Base-by-base conservation (phyloP, 257 asterid species). In the Jacaranda copaia region DNA sequence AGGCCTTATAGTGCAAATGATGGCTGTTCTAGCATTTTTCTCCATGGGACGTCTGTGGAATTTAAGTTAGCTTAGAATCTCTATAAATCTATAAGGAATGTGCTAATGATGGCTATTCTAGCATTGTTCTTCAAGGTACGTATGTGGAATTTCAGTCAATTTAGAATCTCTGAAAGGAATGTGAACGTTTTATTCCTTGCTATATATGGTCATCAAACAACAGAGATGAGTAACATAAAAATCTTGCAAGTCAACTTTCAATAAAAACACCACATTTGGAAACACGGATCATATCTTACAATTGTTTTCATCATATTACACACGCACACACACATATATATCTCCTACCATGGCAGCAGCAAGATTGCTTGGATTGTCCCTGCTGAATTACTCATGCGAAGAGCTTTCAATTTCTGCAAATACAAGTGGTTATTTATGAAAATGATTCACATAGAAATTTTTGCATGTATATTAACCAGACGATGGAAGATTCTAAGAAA, bases 1-100 rank as follows among this genome's bases (percentile, higher is more conserved):
- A 25, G 97, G 99, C 89, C 92, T 93, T 90, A 93, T 81, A 11
- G 98, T 93, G 76, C 97, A 95, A 56, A 95, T 81, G 74, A 93
- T 86, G 76, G 97, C 93, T 19, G 89, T 89, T 80, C 89, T 85
- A 46, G 93, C 91, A 76, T 96, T 91, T 36, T 25, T 25, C 32
- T 25, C 32, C 32, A 25, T 0, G 32, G 32, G 32, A 25, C 32
- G 32, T 25, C 32, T 1, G 2, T 25, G 32, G 32, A 25, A 25
- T 25, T 25, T 25, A 2, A 25, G 32, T 2, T 25, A 25, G 32
- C 32, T 25, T 25, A 25, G 32, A 25, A 25, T 25, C 32, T 25
- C 32, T 25, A 25, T 25, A 25, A 25, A 2, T 25, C 32, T 25
- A 25, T 25, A 25, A 25, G 32, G 32, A 25, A 25, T 25, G 32